phyloP scores from a whole-genome alignment of 2,329 filamentous ascomycete species.

The Ilyonectria mors-panacis region DNA sequence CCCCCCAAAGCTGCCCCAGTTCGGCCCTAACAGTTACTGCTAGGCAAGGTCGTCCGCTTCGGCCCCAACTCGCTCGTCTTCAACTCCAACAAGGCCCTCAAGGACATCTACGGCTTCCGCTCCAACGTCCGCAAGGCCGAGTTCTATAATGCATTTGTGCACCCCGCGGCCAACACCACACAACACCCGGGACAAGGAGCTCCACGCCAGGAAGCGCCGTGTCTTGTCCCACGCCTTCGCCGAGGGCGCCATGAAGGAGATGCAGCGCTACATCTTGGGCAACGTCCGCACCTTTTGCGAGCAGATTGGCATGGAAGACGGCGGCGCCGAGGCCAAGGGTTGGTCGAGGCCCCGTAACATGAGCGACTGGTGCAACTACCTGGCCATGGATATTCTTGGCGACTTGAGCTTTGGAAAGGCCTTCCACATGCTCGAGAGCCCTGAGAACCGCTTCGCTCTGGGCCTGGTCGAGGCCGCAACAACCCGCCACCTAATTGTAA shows the following conservation, averaged over 20 bases:
- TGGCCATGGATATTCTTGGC: slow-evolving; percentile 74
- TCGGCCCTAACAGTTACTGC: slow-evolving; percentile 5
- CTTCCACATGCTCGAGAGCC: slow-evolving; percentile 72
- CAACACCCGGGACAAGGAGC: slow-evolving; percentile 77
- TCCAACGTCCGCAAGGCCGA: slow-evolving; percentile 77
- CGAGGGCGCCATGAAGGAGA: slow-evolving; percentile 75
- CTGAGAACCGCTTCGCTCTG: slow-evolving; percentile 76
- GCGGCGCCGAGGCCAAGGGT: slow-evolving; percentile 64
- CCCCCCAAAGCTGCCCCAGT: background rate
- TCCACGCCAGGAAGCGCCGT: slow-evolving; percentile 79
- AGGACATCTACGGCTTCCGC: slow-evolving; percentile 76
- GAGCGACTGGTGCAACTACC: slow-evolving; percentile 74
- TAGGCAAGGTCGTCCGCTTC: slow-evolving; percentile 79
- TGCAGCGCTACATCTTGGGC: slow-evolving; percentile 76
- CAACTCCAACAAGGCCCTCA: slow-evolving; percentile 79
- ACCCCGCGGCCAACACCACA: slow-evolving; percentile 81
- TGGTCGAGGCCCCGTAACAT: slow-evolving; percentile 74
- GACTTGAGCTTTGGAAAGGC: slow-evolving; percentile 74
- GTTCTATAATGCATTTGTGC: slow-evolving; percentile 82
- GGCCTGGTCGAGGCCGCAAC: slow-evolving; percentile 78
- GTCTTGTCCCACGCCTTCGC: slow-evolving; percentile 82
- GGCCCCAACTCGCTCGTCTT: slow-evolving; percentile 84
- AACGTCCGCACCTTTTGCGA: slow-evolving; percentile 78
- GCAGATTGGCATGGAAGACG: slow-evolving; percentile 62
- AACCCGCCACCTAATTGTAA: slow-evolving; percentile 77